Evolutionary conservation across 2,329 filamentous ascomycete species (phyloP).

Genomic region (Colletotrichum plurivorum): DNA sequence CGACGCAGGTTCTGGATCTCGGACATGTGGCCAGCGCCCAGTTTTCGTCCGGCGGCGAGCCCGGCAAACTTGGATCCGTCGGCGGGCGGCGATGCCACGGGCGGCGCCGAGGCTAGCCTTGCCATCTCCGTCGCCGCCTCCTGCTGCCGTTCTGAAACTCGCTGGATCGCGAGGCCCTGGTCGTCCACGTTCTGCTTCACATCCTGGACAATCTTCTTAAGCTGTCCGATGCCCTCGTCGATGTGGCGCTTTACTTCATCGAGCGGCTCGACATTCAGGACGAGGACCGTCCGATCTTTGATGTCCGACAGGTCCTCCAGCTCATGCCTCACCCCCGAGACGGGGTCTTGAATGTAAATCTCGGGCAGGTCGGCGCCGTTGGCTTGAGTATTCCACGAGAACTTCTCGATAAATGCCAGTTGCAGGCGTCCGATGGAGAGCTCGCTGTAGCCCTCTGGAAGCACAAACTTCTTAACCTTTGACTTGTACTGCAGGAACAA

Average conservation of each 20-base stretch:
- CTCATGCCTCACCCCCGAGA: constrained; percentile 97
- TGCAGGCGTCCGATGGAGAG: constrained; percentile 91
- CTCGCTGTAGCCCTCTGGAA: constrained; percentile 86
- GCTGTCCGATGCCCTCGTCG: constrained; percentile 87
- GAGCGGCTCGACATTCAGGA: constrained; percentile 90
- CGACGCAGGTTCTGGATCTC: constrained; percentile 88
- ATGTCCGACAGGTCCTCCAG: constrained; percentile 93
- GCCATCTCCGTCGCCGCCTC: constrained; percentile 92
- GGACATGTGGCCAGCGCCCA: constrained; percentile 74
- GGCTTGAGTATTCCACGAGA: constrained; percentile 97
- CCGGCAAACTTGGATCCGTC: constrained; percentile 56
- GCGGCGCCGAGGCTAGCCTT: constrained; percentile 63
- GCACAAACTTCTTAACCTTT: constrained; percentile 95
- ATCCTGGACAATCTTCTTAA: constrained; percentile 87
- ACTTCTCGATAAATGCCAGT: constrained; percentile 98
- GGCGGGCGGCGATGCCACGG: constrained; percentile 55
- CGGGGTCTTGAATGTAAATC: constrained; percentile 96
- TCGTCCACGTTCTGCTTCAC: constrained; percentile 88
- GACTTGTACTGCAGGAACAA: constrained; percentile 97
- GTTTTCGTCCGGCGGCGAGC: constrained; percentile 54
- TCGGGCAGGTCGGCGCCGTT: constrained; percentile 94
- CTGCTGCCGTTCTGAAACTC: constrained; percentile 91
- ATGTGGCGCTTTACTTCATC: constrained; percentile 98
- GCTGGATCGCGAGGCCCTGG: constrained; percentile 84
- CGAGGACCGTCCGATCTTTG: constrained; percentile 95